These are phyloP conservation scores for Saccharomyces pastorianus DNA, from an alignment of 1,139 yeast species.

Conservation along the genomic window DNA sequence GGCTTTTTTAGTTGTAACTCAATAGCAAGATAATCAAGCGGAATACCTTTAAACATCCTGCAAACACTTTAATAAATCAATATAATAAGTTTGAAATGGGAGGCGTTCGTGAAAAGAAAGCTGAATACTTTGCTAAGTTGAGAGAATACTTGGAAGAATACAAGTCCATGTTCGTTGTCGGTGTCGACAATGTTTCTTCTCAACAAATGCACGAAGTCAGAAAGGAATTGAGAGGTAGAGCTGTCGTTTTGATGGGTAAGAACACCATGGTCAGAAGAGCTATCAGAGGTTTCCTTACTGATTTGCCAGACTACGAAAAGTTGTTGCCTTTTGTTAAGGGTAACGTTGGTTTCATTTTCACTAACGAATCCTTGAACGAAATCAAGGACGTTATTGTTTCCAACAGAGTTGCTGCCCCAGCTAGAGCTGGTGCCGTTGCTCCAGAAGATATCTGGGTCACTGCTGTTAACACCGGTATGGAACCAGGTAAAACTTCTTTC, in stretches of 20 bases:
- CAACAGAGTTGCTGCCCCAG: slow-evolving; percentile 65
- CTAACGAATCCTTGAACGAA: slow-evolving; percentile 87
- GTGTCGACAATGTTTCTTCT: slow-evolving; percentile 98
- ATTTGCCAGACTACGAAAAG: slow-evolving; percentile 94
- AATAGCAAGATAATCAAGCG: background rate
- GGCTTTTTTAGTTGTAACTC: background rate
- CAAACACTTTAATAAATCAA: slow-evolving; percentile 40
- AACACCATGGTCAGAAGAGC: slow-evolving; percentile 99
- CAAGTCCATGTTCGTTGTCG: slow-evolving; percentile 97
- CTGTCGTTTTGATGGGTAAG: slow-evolving; percentile 98
- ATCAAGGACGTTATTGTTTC: slow-evolving; percentile 80
- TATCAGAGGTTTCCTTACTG: slow-evolving; percentile 88
- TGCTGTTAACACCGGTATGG: slow-evolving; percentile 99
- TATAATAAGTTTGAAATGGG: slow-evolving; percentile 83
- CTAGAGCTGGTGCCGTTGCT: slow-evolving; percentile 77
- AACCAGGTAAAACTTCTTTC: slow-evolving; percentile 99
- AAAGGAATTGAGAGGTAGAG: slow-evolving; percentile 90
- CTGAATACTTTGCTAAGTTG: slow-evolving; percentile 89
- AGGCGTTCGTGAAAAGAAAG: slow-evolving; percentile 98
- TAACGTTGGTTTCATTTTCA: slow-evolving; percentile 99
- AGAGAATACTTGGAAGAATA: slow-evolving; percentile 92
- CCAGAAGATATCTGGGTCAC: slow-evolving; percentile 96
- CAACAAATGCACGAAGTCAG: slow-evolving; percentile 99
- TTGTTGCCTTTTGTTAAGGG: slow-evolving; percentile 91
- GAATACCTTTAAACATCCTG: slow-evolving; percentile 87